A percentile compares a stretch with the other conserved stretches of the same genome.
These are phyloP conservation scores for Pseudogymnoascus sp. DNA, from an alignment of 2,329 filamentous ascomycete species.

Conservation along the genomic window DNA sequence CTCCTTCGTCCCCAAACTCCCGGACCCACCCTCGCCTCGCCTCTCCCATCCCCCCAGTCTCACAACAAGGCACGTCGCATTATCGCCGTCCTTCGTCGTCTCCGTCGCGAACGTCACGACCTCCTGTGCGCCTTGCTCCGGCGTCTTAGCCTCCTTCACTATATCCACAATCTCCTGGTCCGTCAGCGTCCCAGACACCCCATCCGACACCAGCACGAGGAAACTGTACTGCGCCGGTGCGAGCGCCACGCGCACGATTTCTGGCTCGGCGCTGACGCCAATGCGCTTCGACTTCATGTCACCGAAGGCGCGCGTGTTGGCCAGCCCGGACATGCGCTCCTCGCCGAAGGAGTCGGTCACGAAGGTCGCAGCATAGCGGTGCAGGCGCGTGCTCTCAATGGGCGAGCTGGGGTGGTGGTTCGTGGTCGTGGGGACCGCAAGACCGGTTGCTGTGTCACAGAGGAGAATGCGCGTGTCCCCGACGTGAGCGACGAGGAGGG, in stretches of 20 bases:
- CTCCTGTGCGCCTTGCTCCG: conserved; percentile 71
- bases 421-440: conserved; percentile 71
- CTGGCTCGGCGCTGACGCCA: conserved; percentile 88
- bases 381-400: conserved; percentile 70
- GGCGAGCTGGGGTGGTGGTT: conserved; percentile 92
- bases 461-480: conserved; percentile 88
- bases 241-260: conserved; percentile 72
- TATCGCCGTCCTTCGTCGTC: conserved; percentile 53
- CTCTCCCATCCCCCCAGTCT: conserved; percentile 62
- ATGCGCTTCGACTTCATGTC: conserved; percentile 88
- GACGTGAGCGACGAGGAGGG: conserved; percentile 79
- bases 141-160: conserved; percentile 85
- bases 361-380: conserved; percentile 78
- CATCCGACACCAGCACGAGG: conserved; percentile 80
- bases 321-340: conserved; percentile 85
- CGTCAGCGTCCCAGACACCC: conserved; percentile 73
- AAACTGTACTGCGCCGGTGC: conserved; percentile 81
- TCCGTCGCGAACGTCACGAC: conserved; percentile 86
- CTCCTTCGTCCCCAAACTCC: conserved; percentile 87
- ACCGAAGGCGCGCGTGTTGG: conserved; percentile 89
- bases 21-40: conserved; percentile 74
- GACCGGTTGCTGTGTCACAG: conserved; percentile 76
- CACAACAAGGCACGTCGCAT: conserved; percentile 60
- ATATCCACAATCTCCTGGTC: conserved; percentile 97
- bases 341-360: conserved; percentile 96